phyloP scores from a whole-genome alignment of 163 green algal species.

The Volvox carteri region DNA sequence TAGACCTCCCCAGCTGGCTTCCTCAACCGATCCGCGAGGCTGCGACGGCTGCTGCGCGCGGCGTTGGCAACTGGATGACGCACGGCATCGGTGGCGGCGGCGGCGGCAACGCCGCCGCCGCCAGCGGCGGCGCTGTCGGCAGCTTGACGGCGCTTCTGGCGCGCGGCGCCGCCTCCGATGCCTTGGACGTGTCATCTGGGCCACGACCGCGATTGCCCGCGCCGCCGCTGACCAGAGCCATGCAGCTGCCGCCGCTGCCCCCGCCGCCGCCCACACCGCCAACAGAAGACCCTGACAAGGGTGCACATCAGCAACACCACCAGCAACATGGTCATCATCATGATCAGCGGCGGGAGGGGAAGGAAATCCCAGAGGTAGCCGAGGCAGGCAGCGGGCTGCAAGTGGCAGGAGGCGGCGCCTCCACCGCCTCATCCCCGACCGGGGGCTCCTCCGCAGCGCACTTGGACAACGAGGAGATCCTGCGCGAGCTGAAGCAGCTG shows the following conservation, averaged over 20 bases:
- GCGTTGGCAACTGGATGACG: neutral
- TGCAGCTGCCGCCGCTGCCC: constrained; percentile 7
- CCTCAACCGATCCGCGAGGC: neutral
- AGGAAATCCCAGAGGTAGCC: too few relatives aligned
- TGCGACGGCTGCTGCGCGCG: neutral
- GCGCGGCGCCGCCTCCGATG: neutral
- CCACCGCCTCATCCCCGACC: too few relatives aligned
- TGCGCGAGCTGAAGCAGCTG: constrained; percentile 28
- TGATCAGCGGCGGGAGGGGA: neutral
- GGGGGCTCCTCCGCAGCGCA: too few relatives aligned
- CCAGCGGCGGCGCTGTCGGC: neutral
- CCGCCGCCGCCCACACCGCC: neutral
- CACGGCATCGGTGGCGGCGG: neutral
- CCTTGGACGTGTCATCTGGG: neutral
- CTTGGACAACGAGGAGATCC: neutral
- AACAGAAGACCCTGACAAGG: neutral
- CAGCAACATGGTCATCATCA: too few relatives aligned
- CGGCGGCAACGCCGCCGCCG: neutral
- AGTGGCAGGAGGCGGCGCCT: too few relatives aligned
- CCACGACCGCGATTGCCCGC: constrained; percentile 28
- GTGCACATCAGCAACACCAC: neutral
- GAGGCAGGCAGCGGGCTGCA: too few relatives aligned
- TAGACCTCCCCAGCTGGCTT: neutral
- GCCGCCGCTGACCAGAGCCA: neutral
- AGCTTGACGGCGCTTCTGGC: neutral